phyloP scores from a whole-genome alignment of 1,139 yeast genomes.

The Pichia sp. region DNA sequence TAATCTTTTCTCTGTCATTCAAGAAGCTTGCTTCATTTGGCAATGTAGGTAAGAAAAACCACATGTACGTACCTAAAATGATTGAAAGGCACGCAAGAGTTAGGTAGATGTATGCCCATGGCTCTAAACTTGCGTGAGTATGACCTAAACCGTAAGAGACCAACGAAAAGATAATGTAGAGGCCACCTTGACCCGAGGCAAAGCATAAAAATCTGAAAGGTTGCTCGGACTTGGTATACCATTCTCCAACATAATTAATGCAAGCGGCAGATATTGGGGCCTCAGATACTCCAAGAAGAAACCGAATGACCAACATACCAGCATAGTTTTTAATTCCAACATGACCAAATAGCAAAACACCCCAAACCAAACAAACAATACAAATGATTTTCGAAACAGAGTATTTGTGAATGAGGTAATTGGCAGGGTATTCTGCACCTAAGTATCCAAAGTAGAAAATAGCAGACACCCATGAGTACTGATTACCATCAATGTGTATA shows the following conservation, averaged over 20 bases:
- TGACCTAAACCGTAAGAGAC: conserved; percentile 22
- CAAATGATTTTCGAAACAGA: conserved; percentile 19
- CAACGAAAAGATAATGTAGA: conserved; percentile 15
- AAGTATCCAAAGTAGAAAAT: conserved; percentile 31
- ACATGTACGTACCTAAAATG: conserved; percentile 43
- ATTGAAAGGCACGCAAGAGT: conserved; percentile 46
- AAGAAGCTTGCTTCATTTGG: conserved; percentile 37
- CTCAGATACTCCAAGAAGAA: conserved; percentile 39
- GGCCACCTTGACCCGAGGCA: conserved; percentile 17
- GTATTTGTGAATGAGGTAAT: conserved; percentile 31
- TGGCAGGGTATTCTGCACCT: conserved; percentile 52
- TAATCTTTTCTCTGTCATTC: conserved; percentile 38
- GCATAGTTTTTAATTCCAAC: conserved; percentile 32
- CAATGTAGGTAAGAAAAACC: conserved; percentile 32
- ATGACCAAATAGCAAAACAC: conserved; percentile 15
- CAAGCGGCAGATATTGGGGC: conserved; percentile 40
- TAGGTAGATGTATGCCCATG: conserved; percentile 48
- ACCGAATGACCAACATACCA: conserved; percentile 39
- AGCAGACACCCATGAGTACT: conserved; percentile 27
- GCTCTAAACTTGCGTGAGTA: conserved; percentile 20
- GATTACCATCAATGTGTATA: conserved; percentile 17
- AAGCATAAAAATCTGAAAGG: conserved; percentile 21
- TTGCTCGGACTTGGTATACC: conserved; percentile 33
- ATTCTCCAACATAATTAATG: conserved; percentile 38
- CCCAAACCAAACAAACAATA: conserved; percentile 20